phyloP scores from a whole-genome alignment of 2,329 filamentous ascomycete genomes.

The Venturia effusa region DNA sequence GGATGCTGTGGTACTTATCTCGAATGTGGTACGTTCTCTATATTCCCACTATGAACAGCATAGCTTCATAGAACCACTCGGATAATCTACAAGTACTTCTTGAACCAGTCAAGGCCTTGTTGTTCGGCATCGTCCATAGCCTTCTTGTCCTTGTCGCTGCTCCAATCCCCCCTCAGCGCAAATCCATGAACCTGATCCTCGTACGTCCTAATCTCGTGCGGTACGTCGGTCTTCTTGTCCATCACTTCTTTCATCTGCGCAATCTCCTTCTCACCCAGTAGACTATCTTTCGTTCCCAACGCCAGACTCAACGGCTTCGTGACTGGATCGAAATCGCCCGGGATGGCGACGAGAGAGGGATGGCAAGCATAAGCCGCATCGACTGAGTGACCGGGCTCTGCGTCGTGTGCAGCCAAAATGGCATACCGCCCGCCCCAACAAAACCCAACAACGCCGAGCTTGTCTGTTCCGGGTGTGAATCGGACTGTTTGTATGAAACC shows the following conservation, averaged over 20 bases:
- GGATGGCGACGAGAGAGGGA: slow-evolving; percentile 31
- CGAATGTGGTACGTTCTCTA: neutral
- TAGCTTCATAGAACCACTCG: neutral
- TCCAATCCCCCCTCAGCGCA: slow-evolving; percentile 32
- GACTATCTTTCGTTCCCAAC: slow-evolving; percentile 31
- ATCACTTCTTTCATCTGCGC: slow-evolving; percentile 28
- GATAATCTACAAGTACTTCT: slow-evolving; percentile 21
- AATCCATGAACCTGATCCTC: slow-evolving; percentile 36
- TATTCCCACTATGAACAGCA: neutral
- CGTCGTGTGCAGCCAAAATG: slow-evolving; percentile 22
- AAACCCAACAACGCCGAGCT: slow-evolving; percentile 37
- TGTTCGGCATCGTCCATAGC: slow-evolving; percentile 35
- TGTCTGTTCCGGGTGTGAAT: slow-evolving; percentile 15
- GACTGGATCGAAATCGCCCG: slow-evolving; percentile 31
- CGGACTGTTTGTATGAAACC: slow-evolving; percentile 21
- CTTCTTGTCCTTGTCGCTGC: slow-evolving; percentile 34
- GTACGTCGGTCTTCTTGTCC: slow-evolving; percentile 22
- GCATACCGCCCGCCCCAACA: slow-evolving; percentile 37
- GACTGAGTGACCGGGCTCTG: slow-evolving; percentile 22
- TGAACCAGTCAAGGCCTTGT: slow-evolving; percentile 32
- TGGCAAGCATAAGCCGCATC: slow-evolving; percentile 33
- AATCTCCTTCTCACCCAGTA: slow-evolving; percentile 27
- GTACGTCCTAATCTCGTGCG: slow-evolving; percentile 31
- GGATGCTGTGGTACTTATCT: neutral
- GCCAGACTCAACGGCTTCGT: slow-evolving; percentile 30